Evolutionary conservation across 345 rosid genomes (phyloP), one percentile per base, ranked within the genome.

Genomic region (Salix purpurea): DNA sequence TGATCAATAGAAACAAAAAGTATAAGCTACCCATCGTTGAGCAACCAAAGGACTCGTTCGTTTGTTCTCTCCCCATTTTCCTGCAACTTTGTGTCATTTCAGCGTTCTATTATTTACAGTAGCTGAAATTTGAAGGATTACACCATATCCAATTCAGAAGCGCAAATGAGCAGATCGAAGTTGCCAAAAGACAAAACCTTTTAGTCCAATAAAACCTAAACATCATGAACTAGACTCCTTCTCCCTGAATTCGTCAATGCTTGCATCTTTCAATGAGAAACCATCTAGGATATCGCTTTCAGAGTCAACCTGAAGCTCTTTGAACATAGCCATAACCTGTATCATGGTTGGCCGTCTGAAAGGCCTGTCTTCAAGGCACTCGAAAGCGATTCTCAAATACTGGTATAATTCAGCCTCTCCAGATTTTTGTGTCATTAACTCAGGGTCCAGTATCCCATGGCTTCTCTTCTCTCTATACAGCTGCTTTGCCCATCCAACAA

Each of bases 271-370:
- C 16, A 94, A 81, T 4, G 97, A 91, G 71, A 92, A 82, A 24
- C 91, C 88, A 67, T 91, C 95, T 32, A 89, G 87, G 68, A 88
- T 86, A 68, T 92, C 97, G 71, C 83, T 86, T 74, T 88, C 99
- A 50, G 98, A 83, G 77, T 95, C 97, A 44, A 83, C 93, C 77
- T 88, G 93, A 72, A 93, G 92, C 86, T 95, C 99, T 81, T 95
- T 95, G 82, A 93, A 95, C 99, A 88, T 93, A 0, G 97, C 87
- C 99, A 95, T 95, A 74, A 95, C 97, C 77, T 95, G 93, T 65
- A 95, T 90, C 97, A 95, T 95, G 36, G 97, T 95, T 4, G 99
- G 99, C 42, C 99, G 76, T 76, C 85, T 85, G 76, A 84, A 86
- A 21, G 97, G 96, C 87, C 96, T 86, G 74, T 95, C 99, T 36